phyloP scores from a whole-genome alignment of 2,329 filamentous ascomycete genomes.

The Pestalotiopsis fici region DNA sequence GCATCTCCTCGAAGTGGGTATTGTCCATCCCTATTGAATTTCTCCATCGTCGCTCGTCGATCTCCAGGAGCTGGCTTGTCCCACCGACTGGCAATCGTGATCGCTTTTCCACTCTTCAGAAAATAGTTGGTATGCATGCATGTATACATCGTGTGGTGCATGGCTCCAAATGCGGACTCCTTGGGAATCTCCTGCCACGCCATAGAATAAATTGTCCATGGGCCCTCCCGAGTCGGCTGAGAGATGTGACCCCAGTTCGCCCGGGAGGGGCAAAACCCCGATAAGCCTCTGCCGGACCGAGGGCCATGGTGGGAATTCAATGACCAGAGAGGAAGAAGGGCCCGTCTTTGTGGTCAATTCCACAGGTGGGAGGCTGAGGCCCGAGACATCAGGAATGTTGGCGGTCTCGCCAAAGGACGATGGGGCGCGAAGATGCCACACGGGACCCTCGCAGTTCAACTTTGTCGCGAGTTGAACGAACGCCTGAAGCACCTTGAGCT shows the following conservation, averaged over 20 bases:
- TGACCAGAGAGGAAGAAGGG: slow-evolving; percentile 51
- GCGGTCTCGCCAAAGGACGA: slow-evolving; percentile 44
- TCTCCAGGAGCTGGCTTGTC: slow-evolving; percentile 47
- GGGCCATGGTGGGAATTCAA: slow-evolving; percentile 62
- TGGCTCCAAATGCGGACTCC: slow-evolving; percentile 50
- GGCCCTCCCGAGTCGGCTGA: slow-evolving; percentile 48
- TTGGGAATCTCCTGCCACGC: slow-evolving; percentile 56
- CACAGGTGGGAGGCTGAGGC: slow-evolving; percentile 39
- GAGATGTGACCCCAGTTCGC: slow-evolving; percentile 45
- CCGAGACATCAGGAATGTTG: slow-evolving; percentile 36
- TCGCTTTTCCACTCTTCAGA: slow-evolving; percentile 64
- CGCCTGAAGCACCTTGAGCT: slow-evolving; percentile 48
- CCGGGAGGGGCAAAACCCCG: slow-evolving; percentile 44
- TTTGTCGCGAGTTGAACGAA: slow-evolving; percentile 47
- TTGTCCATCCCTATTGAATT: slow-evolving; percentile 36
- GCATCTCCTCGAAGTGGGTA: slow-evolving; percentile 18
- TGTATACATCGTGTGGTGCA: not conserved
- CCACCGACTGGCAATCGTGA: slow-evolving; percentile 54
- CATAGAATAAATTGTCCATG: slow-evolving; percentile 50
- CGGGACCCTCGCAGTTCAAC: slow-evolving; percentile 38
- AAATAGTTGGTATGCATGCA: slow-evolving; percentile 60
- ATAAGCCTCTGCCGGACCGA: slow-evolving; percentile 53
- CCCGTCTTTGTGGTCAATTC: slow-evolving; percentile 44
- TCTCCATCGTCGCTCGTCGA: slow-evolving; percentile 34
- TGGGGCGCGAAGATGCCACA: slow-evolving; percentile 47